Conservation (phyloP, 108 stramenopile species). For the Fistulifera pelliculosa region DNA sequence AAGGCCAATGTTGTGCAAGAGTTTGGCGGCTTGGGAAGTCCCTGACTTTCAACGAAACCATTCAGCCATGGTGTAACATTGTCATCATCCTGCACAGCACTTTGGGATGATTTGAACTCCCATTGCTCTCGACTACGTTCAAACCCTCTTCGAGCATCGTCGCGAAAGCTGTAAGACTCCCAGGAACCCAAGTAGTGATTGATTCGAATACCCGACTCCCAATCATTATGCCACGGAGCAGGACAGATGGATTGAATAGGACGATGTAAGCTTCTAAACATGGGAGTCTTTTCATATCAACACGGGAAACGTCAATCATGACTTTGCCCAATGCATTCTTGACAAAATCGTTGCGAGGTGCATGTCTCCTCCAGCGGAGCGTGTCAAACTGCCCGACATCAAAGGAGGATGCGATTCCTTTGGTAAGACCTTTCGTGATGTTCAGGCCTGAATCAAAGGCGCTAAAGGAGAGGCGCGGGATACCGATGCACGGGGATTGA, state of each 20-base stretch:
- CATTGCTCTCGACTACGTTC: constrained; percentile 28
- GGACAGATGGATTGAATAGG: constrained; percentile 26
- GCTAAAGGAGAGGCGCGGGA: constrained; percentile 32
- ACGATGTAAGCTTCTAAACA: constrained; percentile 20
- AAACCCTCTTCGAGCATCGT: constrained; percentile 31
- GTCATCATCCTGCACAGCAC: constrained; percentile 22
- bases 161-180: constrained; percentile 34
- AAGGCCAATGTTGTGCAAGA: constrained; percentile 29
- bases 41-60: constrained; percentile 33
- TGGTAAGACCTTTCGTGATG: constrained; percentile 4
- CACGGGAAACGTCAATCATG: constrained; percentile 38
- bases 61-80: constrained; percentile 38
- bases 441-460: constrained; percentile 22
- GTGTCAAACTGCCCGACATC: constrained; percentile 23
- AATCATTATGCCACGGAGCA: constrained; percentile 27
- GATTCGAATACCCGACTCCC: constrained; percentile 23
- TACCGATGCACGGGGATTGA: constrained; percentile 25
- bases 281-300: constrained; percentile 15
- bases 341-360: constrained; percentile 25
- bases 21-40: constrained; percentile 13
- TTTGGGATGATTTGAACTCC: constrained; percentile 25
- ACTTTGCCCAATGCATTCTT: constrained; percentile 38
- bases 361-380: constrained; percentile 29
- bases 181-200: constrained; percentile 46
- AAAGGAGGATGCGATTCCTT: constrained; percentile 5